Percentiles rank a stretch among this genome's conserved stretches.
phyloP scores from a whole-genome alignment of 2,329 filamentous ascomycete genomes.

The Myriosclerotinia duriaeana region DNA sequence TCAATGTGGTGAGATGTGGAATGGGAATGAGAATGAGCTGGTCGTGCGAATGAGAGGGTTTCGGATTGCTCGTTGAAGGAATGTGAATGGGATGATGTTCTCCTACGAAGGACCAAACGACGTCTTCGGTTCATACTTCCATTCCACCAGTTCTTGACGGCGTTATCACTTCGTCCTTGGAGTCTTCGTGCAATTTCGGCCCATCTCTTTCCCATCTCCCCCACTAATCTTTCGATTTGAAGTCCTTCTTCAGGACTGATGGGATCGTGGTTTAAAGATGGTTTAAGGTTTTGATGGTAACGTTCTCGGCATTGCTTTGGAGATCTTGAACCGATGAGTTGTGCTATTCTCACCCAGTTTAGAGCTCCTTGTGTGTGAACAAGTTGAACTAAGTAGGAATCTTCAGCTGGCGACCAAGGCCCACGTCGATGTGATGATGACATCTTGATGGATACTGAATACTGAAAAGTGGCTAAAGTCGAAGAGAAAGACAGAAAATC shows the following conservation, averaged over 20 bases:
- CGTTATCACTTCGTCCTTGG: slow-evolving; percentile 85
- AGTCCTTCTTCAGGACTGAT: slow-evolving; percentile 69
- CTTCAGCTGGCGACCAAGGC: slow-evolving; percentile 80
- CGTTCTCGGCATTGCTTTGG: slow-evolving; percentile 95
- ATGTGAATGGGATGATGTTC: slow-evolving; percentile 34
- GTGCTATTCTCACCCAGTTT: slow-evolving; percentile 88
- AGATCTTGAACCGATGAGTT: slow-evolving; percentile 71
- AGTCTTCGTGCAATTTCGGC: slow-evolving; percentile 85
- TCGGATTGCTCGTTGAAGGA: slow-evolving; percentile 39
- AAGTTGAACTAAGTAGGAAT: slow-evolving; percentile 66
- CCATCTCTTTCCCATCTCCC: slow-evolving; percentile 81
- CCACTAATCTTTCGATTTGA: slow-evolving; percentile 74
- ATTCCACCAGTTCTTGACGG: slow-evolving; percentile 98
- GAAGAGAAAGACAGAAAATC: slow-evolving; percentile 12
- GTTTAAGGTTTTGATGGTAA: slow-evolving; percentile 90
- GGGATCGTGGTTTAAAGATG: slow-evolving; percentile 68
- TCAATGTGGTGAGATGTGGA: slow-evolving; percentile 27
- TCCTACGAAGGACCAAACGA: slow-evolving; percentile 39
- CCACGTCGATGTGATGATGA: slow-evolving; percentile 62
- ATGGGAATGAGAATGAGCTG: slow-evolving; percentile 24
- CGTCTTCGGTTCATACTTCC: slow-evolving; percentile 80
- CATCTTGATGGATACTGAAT: slow-evolving; percentile 29
- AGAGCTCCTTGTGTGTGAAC: slow-evolving; percentile 70
- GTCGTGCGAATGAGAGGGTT: slow-evolving; percentile 39
- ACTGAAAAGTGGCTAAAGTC: not conserved